Evolutionary conservation across 495 filamentous ascomycete species (phyloP), one percentile per base, ranked within the genome.

Genomic region (Emericellopsis terricola): DNA sequence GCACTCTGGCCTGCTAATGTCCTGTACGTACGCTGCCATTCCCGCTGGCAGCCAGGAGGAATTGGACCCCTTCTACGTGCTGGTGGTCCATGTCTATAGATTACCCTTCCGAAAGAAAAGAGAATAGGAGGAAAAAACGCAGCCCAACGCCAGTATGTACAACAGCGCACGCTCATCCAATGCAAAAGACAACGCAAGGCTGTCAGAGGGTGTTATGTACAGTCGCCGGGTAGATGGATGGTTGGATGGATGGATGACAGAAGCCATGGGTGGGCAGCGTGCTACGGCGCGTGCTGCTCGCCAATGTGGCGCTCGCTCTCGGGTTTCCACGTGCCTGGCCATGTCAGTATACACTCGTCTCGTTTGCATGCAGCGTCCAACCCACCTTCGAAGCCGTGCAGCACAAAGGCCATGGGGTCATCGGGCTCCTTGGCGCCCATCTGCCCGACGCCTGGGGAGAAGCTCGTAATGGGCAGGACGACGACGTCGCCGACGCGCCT

Each of bases 351-450:
- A 36, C 33, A 34, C 34, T 15, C 26, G 23, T n/a, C 33, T 19
- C 27, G 42, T 53, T 40, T 50, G 39, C 37, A 3, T 19, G 23
- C 15, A 10, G 27, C 24, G 3, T 10, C 9, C 23, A 29, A 38
- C 41, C 26, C 51, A 94, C 89, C 89, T 64, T 87, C 84, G 57
- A 97, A 97, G 29, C 85, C 74, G 54, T 97, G 89, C 57, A 92
- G 82, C 36, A 97, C 89, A 62, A 93, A 96, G 3, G 89, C 89
- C 83, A 96, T 89, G 4, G 86, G 84, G 47, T 96, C 76, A 45
- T 94, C 86, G 9, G 73, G 65, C 35, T 89, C 85, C 40, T 73
- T 76, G n/a, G 89, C 82, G 19, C 78, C 79, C 83, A 94, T 96
- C 47, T 91, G 82, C 41, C 77, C 69, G 23, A 96, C 83, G 4